Evolutionary conservation across 495 filamentous ascomycete genomes (phyloP).

Genomic region (Thozetella sp.): DNA sequence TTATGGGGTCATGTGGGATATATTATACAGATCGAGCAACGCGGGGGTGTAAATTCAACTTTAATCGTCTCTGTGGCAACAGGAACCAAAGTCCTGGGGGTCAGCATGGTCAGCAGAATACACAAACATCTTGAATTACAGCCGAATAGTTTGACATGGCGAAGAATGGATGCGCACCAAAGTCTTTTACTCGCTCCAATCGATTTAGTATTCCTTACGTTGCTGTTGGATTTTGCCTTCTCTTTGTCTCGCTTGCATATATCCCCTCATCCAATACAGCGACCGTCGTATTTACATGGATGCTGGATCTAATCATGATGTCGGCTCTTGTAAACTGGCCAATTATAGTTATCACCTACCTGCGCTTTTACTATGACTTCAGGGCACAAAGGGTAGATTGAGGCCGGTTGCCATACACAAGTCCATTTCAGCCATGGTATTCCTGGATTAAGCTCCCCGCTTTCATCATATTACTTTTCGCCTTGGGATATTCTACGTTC

Average conservation of each 20-base stretch:
- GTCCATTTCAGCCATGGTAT: slow-evolving; percentile 62
- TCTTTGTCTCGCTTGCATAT: slow-evolving; percentile 57
- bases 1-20: too few species aligned
- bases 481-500: slow-evolving; percentile 56
- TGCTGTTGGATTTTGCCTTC: slow-evolving; percentile 50
- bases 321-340: slow-evolving; percentile 66
- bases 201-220: slow-evolving; percentile 15
- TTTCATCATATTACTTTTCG: slow-evolving; percentile 53
- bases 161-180: slow-evolving; percentile 55
- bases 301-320: slow-evolving; percentile 57
- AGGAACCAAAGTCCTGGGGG: too few species aligned
- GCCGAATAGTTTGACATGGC: slow-evolving; percentile 65
- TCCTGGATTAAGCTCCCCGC: slow-evolving; percentile 56
- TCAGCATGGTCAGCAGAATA: slow-evolving; percentile 71
- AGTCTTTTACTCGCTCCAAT: slow-evolving; percentile 35
- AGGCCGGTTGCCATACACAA: slow-evolving; percentile 55
- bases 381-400: slow-evolving; percentile 55
- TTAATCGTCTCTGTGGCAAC: too few species aligned
- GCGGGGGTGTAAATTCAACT: too few species aligned
- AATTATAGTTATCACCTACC: slow-evolving; percentile 53
- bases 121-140: slow-evolving; percentile 71
- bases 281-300: slow-evolving; percentile 57
- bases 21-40: too few species aligned
- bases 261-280: slow-evolving; percentile 47
- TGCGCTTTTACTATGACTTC: slow-evolving; percentile 59